Conservation (phyloP, 2,329 filamentous ascomycete species). For the Ophiostoma ulmi region DNA sequence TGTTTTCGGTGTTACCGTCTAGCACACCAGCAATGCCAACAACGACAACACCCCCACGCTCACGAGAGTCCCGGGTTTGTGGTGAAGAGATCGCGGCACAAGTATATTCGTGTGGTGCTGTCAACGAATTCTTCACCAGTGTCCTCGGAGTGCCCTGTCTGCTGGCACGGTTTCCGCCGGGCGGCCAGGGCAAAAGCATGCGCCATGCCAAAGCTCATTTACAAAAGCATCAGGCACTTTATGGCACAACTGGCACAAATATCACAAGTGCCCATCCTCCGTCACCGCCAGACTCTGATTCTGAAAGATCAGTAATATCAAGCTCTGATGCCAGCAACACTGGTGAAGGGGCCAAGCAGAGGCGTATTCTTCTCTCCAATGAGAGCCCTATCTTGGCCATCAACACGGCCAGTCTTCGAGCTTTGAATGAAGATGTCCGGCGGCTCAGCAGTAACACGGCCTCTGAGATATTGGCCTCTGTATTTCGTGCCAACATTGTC, state of each 20-base stretch:
- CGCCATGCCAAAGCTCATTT: slow-evolving; percentile 69
- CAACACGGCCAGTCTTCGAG: slow-evolving; percentile 71
- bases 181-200: slow-evolving; percentile 52
- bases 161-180: slow-evolving; percentile 75
- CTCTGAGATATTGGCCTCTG: slow-evolving; percentile 45
- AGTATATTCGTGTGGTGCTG: slow-evolving; percentile 59
- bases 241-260: slow-evolving; percentile 24
- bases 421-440: slow-evolving; percentile 68
- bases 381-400: slow-evolving; percentile 90
- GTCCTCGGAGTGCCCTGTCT: slow-evolving; percentile 74
- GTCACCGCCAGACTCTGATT: slow-evolving; percentile 55
- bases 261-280: slow-evolving; percentile 42
- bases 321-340: neutral
- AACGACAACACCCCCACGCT: slow-evolving; percentile 33
- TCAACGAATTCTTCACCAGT: slow-evolving; percentile 72
- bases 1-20: slow-evolving; percentile 38
- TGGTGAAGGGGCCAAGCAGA: slow-evolving; percentile 30
- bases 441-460: slow-evolving; percentile 45
- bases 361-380: slow-evolving; percentile 75
- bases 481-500: slow-evolving; percentile 87
- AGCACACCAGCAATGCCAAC: neutral
- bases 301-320: slow-evolving; percentile 34
- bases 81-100: slow-evolving; percentile 70
- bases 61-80: slow-evolving; percentile 65
- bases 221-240: slow-evolving; percentile 48